Evolutionary conservation across 2,329 filamentous ascomycete genomes (phyloP), one percentile per base, ranked within the genome.

Genomic region (Verticillium nubilum): DNA sequence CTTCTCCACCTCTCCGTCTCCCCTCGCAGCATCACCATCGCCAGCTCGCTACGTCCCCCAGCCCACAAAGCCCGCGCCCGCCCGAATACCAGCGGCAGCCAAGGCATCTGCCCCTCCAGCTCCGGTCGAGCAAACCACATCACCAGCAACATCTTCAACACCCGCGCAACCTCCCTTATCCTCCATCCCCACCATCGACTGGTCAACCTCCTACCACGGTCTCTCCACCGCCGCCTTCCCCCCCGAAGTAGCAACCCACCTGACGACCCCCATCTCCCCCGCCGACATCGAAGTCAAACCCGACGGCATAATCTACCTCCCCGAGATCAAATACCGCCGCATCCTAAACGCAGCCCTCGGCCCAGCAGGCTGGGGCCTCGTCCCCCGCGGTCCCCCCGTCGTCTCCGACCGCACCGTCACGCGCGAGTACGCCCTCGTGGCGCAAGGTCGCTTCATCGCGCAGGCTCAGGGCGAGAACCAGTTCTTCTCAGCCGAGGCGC

Each of bases 201-300:
- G 93, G 93, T 86, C 88, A 23, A 86, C 83, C 55, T 96, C 91
- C 15, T 97, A 88, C 78, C 87, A 94, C 73, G 91, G 91, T 13
- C 84, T 97, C 19, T 89, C 87, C 35, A 80, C 82, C 0, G 78
- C 79, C 33, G 83, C 91, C 0, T 96, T 97, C 73, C 79, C 86
- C 3, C 77, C 85, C 53, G 88, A 92, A 73, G 84, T 88, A 58
- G 82, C 85, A 10, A 81, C 86, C 17, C 81, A 91, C 23, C 81
- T 97, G 54, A 83, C 90, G 63, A 79, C 84, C 59, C 86, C 87
- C 1, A 72, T 96, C 13, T 77, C 86, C 58, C 76, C 83, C 0
- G 82, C 87, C 54, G 94, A 98, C 74, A 87, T 99, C 59, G 95
- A 99, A 79, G 89, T 99, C 71, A 99, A 99, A 79, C 94, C 95